Evolutionary conservation across 1,284 basidiomycete species (phyloP).

Genomic region (Austroboletus niveus): DNA sequence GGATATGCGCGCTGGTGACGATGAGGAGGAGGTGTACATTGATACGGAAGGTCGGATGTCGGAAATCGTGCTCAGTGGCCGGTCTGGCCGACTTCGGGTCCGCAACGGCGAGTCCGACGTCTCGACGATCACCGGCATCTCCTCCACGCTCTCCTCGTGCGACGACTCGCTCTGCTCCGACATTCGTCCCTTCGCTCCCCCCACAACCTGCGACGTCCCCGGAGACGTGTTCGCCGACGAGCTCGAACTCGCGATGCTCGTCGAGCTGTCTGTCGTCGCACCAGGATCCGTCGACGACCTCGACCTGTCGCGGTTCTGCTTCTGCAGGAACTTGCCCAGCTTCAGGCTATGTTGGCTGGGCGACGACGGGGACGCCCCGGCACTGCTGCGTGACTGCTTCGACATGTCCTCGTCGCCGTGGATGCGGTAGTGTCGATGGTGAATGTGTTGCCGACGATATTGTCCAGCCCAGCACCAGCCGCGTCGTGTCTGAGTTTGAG

Average conservation of each 20-base stretch:
- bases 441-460: slow-evolving; percentile 16
- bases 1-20: slow-evolving; percentile 37
- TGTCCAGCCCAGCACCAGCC: slow-evolving; percentile 5
- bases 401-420: slow-evolving; percentile 30
- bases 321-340: slow-evolving; percentile 66
- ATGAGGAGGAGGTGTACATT: slow-evolving; percentile 22
- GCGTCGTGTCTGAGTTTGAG: slow-evolving; percentile 18
- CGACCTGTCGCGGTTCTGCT: slow-evolving; percentile 56
- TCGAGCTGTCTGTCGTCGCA: slow-evolving; percentile 37
- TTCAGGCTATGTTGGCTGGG: slow-evolving; percentile 44
- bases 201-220: slow-evolving; percentile 27
- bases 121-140: slow-evolving; percentile 53
- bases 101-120: slow-evolving; percentile 39
- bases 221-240: slow-evolving; percentile 35
- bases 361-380: slow-evolving; percentile 35
- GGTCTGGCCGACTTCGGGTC: slow-evolving; percentile 44
- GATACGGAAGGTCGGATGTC: slow-evolving; percentile 40
- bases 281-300: slow-evolving; percentile 52
- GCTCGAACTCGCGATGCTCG: slow-evolving; percentile 41
- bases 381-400: slow-evolving; percentile 36
- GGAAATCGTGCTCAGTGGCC: slow-evolving; percentile 43
- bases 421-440: neutral
- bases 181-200: slow-evolving; percentile 11
- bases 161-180: slow-evolving; percentile 19
- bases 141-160: slow-evolving; percentile 33